Evolutionary conservation across 805 yeast genomes (phyloP).

Genomic region (Huiozyma naganishii): DNA sequence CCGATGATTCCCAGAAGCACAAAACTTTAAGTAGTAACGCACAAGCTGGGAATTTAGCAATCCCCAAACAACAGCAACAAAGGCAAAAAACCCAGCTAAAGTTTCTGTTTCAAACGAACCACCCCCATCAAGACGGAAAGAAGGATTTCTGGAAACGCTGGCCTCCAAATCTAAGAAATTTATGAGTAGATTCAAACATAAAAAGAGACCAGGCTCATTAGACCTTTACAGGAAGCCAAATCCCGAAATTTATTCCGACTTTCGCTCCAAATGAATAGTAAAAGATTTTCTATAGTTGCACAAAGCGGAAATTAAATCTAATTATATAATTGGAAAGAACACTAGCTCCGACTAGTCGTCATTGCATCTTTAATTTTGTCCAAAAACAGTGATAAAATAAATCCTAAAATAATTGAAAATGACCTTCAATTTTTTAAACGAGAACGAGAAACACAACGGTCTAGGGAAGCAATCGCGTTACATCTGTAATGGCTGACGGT

Average conservation of each 20-base stretch:
- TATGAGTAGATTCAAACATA: slow-evolving; percentile 3
- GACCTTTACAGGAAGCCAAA: slow-evolving; percentile 6
- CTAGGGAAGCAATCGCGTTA: too few relatives aligned
- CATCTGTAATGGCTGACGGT: slow-evolving; percentile 11
- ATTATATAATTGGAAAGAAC: too few relatives aligned
- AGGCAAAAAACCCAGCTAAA: neutral
- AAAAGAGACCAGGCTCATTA: slow-evolving; percentile 3
- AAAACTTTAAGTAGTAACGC: neutral
- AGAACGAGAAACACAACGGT: too few relatives aligned
- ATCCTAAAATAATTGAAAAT: too few relatives aligned
- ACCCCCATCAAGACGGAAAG: neutral
- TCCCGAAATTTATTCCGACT: neutral
- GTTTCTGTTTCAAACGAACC: neutral
- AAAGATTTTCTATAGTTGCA: too few relatives aligned
- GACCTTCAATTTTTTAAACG: too few relatives aligned
- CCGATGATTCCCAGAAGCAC: neutral
- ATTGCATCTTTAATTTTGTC: neutral
- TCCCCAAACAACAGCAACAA: neutral
- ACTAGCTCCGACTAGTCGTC: neutral
- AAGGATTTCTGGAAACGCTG: neutral
- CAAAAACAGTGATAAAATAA: neutral
- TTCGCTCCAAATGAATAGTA: too few relatives aligned
- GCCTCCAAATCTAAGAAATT: slow-evolving; percentile 3
- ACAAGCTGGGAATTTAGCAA: neutral
- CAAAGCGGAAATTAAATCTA: too few relatives aligned